Evolutionary conservation across 75 land plant genomes (phyloP).

Genomic region (Selaginella moellendorffii): DNA sequence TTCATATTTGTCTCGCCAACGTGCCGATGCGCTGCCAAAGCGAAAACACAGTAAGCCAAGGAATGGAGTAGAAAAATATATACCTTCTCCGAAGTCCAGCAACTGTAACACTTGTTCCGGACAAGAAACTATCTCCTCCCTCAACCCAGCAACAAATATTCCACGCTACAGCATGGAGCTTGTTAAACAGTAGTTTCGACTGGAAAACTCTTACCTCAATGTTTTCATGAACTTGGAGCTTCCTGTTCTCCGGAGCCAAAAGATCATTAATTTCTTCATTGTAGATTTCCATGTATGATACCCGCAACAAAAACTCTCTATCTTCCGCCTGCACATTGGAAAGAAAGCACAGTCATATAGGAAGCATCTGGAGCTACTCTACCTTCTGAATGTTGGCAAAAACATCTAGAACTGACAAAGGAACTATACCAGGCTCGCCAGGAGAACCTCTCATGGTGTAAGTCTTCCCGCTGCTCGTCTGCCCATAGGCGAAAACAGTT

Average conservation of each 20-base stretch:
- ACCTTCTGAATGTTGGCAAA: slow-evolving; percentile 58
- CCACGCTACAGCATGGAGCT: slow-evolving; percentile 54
- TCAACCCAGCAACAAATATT: slow-evolving; percentile 91
- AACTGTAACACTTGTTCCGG: slow-evolving; percentile 84
- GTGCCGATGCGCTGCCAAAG: slow-evolving; percentile 78
- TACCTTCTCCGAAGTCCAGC: slow-evolving; percentile 94
- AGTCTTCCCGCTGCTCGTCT: slow-evolving; percentile 98
- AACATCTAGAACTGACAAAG: slow-evolving; percentile 67
- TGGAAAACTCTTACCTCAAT: slow-evolving; percentile 72
- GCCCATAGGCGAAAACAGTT: slow-evolving; percentile 96
- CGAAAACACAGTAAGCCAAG: slow-evolving; percentile 8
- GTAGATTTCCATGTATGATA: slow-evolving; percentile 98
- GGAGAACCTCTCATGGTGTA: slow-evolving; percentile 86
- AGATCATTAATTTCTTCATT: slow-evolving; percentile 98
- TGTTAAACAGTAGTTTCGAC: too few relatives aligned
- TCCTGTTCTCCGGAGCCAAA: slow-evolving; percentile 81
- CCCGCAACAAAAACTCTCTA: slow-evolving; percentile 82
- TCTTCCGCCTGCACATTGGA: slow-evolving; percentile 43
- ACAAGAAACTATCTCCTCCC: slow-evolving; percentile 87
- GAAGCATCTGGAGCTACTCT: too few relatives aligned
- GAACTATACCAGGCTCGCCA: slow-evolving; percentile 78
- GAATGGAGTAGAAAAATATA: not conserved
- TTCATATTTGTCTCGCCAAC: slow-evolving; percentile 99
- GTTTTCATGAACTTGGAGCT: slow-evolving; percentile 90
- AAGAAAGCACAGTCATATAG: too few relatives aligned